Evolutionary conservation across 2,329 filamentous ascomycete genomes (phyloP), one percentile per base, ranked within the genome.

Genomic region (Cucurbitaria berberidis): DNA sequence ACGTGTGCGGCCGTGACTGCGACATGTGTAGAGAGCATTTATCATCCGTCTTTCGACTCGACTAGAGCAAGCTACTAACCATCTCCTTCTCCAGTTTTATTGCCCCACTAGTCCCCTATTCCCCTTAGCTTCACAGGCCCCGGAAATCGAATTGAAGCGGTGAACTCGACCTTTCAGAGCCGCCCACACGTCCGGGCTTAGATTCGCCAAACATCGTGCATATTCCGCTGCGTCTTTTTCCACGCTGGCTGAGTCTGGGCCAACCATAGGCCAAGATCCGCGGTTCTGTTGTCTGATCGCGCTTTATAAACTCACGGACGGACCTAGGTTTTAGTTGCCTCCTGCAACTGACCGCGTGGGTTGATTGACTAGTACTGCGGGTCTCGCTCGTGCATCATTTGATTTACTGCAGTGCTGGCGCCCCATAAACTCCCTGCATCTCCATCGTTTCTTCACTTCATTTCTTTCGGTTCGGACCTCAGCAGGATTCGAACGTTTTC

Each of bases 101-200:
- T 56, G 45, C 51, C 48, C 51, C 51, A 60, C 64, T 63, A 66
- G 47, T 29, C 59, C 47, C 27, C 53, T 51, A 47, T 22, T 48
- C 29, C 49, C n/a, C n/a, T n/a, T 63, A 62, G 58, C 52, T 44
- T n/a, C 39, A 36, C 48, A 50, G 55, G 29, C 49, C 57, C 53
- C 59, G 51, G 56, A 58, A 50, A 59, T 51, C 53, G 39, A 60
- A 36, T 59, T 57, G 57, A 67, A 60, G 66, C 66, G 66, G 66
- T 69, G 66, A 67, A 67, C 55, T 68, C 53, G 52, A 57, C 56
- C 53, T 52, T 53, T 53, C 55, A 63, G 59, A 50, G 48, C 58
- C 56, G 60, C 57, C 63, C 53, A 63, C 62, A 39, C 51, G 44
- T 54, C 53, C 24, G 53, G 47, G 50, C 57, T 58, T 46, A 53